A percentile compares a stretch with the other conserved stretches of the same genome.
phyloP scores from a whole-genome alignment of 768 basidiomycete species.

The Cubamyces sp. region DNA sequence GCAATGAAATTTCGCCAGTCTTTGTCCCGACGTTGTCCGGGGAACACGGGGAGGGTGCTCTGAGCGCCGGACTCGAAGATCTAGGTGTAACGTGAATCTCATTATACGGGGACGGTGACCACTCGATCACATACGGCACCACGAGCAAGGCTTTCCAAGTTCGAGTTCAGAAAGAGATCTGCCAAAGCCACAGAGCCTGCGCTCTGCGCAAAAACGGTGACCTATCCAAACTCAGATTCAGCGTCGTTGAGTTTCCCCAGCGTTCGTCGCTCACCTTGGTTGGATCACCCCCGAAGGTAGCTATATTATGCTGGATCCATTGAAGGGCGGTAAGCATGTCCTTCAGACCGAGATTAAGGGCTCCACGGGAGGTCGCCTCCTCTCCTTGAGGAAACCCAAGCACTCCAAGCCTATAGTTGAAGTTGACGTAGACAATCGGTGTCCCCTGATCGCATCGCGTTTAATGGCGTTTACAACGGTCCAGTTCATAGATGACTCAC shows the following conservation, averaged over 20 bases:
- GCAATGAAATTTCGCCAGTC: conserved; percentile 46
- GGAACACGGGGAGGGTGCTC: conserved; percentile 36
- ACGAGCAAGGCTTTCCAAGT: conserved; percentile 30
- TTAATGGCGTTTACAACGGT: not conserved
- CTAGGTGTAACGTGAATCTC: conserved; percentile 31
- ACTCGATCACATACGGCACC: conserved; percentile 26
- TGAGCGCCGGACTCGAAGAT: conserved; percentile 49
- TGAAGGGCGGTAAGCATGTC: conserved; percentile 74
- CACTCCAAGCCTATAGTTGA: conserved; percentile 55
- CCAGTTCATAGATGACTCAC: not conserved
- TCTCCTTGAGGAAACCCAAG: conserved; percentile 51
- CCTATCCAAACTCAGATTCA: conserved; percentile 16
- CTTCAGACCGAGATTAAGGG: conserved; percentile 67
- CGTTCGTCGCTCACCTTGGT: conserved; percentile 36
- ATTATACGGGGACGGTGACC: not conserved
- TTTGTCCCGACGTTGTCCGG: conserved; percentile 36
- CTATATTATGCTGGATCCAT: conserved; percentile 70
- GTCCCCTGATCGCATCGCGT: conserved; percentile 10
- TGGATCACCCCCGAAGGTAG: conserved; percentile 63
- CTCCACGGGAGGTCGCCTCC: conserved; percentile 43
- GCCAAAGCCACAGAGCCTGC: conserved; percentile 44
- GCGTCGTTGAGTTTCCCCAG: not conserved
- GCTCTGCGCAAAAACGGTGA: conserved; percentile 44
- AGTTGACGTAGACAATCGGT: conserved; percentile 47
- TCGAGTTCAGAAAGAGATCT: conserved; percentile 36